Evolutionary conservation across 306 rosid genomes (phyloP).

Genomic region (Prunus davidiana): DNA sequence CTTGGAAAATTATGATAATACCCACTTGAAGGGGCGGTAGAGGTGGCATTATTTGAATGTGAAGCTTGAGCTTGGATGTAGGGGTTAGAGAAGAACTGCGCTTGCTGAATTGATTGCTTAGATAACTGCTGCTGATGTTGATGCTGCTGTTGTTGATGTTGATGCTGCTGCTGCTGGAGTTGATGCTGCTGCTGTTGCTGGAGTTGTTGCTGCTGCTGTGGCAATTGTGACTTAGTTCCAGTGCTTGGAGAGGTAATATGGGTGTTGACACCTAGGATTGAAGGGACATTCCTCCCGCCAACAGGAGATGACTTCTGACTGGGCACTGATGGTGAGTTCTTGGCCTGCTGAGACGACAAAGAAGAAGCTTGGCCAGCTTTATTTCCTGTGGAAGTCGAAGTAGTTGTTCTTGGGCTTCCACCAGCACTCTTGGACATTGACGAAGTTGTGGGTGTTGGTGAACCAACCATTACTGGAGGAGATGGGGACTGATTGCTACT

Average conservation of each 20-base stretch:
- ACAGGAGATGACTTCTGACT: slow-evolving; percentile 80
- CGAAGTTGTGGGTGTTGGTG: slow-evolving; percentile 81
- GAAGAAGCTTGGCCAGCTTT: slow-evolving; percentile 67
- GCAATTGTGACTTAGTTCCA: slow-evolving; percentile 52
- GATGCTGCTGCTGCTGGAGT: background rate
- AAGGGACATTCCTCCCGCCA: slow-evolving; percentile 65
- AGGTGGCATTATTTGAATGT: slow-evolving; percentile 50
- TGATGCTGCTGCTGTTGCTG: background rate
- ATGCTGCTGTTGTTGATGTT: slow-evolving; percentile 34
- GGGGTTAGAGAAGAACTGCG: slow-evolving; percentile 52
- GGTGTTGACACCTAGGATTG: slow-evolving; percentile 59
- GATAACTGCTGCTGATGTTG: slow-evolving; percentile 38
- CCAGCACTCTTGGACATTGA: slow-evolving; percentile 82
- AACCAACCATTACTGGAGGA: slow-evolving; percentile 71
- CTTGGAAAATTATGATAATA: slow-evolving; percentile 43
- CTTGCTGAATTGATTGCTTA: slow-evolving; percentile 62
- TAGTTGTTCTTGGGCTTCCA: slow-evolving; percentile 83
- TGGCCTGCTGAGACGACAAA: slow-evolving; percentile 67
- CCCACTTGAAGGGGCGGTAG: slow-evolving; percentile 50
- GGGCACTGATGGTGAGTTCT: slow-evolving; percentile 45
- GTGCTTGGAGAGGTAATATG: slow-evolving; percentile 50
- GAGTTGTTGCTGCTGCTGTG: slow-evolving; percentile 49
- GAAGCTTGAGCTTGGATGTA: slow-evolving; percentile 52
- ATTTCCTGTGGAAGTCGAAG: slow-evolving; percentile 52
- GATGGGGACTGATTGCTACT: slow-evolving; percentile 70